A percentile compares a stretch with the other conserved stretches of the same genome.
Evolutionary conservation across 352 stramenopile species (phyloP).

Genomic region (Blastocystis sp.): DNA sequence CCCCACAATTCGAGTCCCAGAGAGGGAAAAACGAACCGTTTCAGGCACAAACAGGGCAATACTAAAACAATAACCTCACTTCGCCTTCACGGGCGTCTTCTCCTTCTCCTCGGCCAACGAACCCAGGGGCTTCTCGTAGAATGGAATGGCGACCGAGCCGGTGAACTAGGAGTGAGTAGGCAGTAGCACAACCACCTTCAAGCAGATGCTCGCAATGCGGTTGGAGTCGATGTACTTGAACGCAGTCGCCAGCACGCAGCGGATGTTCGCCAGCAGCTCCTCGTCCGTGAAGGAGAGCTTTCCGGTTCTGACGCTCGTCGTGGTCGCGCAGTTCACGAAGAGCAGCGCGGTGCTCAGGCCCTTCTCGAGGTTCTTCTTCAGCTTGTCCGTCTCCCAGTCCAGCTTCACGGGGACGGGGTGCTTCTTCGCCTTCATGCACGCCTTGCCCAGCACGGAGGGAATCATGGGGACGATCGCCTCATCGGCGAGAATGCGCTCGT

Average conservation of each 20-base stretch:
- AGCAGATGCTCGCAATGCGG: not conserved
- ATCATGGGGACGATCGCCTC: constrained; percentile 37
- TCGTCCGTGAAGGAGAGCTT: not conserved
- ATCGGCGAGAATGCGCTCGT: constrained; percentile 7
- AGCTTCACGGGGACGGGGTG: constrained; percentile 3
- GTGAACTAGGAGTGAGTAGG: not conserved
- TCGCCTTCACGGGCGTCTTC: not conserved
- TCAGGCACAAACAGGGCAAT: not conserved
- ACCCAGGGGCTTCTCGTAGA: not conserved
- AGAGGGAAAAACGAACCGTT: not conserved
- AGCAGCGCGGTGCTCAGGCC: not conserved
- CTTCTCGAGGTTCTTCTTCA: not conserved
- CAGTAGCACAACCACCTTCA: not conserved
- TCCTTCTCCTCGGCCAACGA: constrained; percentile 5
- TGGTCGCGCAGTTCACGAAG: constrained; percentile 2
- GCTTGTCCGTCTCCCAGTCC: not conserved
- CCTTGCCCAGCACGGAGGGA: constrained; percentile 43
- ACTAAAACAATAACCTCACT: not conserved
- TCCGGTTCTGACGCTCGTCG: not conserved
- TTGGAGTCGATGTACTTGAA: constrained; percentile 5
- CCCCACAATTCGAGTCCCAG: too few relatives aligned
- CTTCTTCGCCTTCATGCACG: constrained; percentile 13
- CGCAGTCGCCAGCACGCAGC: not conserved
- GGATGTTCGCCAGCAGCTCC: constrained; percentile 27
- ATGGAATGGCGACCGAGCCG: not conserved